Conservation (phyloP, 768 basidiomycete genomes). For the Artomyces pyxidatus region DNA sequence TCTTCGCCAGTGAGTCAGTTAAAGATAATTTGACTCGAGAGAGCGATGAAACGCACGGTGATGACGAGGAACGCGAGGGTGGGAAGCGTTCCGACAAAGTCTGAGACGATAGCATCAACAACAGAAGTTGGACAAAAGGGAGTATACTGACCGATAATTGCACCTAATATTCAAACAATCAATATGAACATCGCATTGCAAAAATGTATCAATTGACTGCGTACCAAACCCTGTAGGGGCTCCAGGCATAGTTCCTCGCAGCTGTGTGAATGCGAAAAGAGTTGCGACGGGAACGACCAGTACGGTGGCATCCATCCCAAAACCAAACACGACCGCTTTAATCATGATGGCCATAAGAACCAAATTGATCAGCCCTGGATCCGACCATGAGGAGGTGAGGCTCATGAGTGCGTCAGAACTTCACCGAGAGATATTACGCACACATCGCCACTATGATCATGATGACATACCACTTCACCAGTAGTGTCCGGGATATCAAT, state of each 20-base stretch:
- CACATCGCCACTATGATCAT: slow-evolving; percentile 11
- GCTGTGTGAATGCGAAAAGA: slow-evolving; percentile 21
- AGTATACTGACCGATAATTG: too few relatives aligned
- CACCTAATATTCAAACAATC: too few relatives aligned
- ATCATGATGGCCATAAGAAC: slow-evolving; percentile 3
- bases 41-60: too few relatives aligned
- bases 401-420: background rate
- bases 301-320: slow-evolving; percentile 15
- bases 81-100: slow-evolving; percentile 7
- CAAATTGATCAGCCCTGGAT: slow-evolving; percentile 9
- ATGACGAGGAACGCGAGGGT: slow-evolving; percentile 7
- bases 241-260: slow-evolving; percentile 19
- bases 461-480: slow-evolving; percentile 5
- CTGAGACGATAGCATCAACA: too few relatives aligned
- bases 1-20: too few relatives aligned
- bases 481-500: background rate
- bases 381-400: background rate
- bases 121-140: too few relatives aligned
- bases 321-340: slow-evolving; percentile 15
- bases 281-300: slow-evolving; percentile 20
- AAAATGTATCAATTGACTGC: too few relatives aligned
- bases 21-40: too few relatives aligned
- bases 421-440: background rate
- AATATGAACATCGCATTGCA: too few relatives aligned
- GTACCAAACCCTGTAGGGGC: slow-evolving; percentile 20